Conservation (phyloP, 2,329 filamentous ascomycete species). For the Penicillium sp. region DNA sequence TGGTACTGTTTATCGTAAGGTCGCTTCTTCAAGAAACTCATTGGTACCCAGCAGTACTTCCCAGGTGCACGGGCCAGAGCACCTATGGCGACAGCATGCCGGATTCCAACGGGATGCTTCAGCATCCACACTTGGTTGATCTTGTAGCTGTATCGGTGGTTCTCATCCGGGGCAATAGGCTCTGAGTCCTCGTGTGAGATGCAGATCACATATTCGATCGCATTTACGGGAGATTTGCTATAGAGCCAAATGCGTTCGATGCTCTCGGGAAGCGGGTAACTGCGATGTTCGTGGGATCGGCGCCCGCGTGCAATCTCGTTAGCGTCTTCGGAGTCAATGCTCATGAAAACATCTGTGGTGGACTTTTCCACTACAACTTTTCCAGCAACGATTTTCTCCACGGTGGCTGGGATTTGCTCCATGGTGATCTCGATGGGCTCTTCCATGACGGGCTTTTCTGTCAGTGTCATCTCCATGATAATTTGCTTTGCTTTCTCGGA, state of each 20-base stretch:
- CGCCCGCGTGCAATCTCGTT: neutral
- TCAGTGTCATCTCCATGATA: too few species aligned
- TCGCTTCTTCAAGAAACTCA: neutral
- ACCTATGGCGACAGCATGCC: neutral
- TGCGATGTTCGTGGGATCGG: neutral
- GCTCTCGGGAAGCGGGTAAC: neutral
- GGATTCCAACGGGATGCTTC: neutral
- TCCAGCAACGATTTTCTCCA: too few species aligned
- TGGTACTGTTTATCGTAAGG: neutral
- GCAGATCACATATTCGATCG: conserved; percentile 2
- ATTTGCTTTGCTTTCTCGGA: too few species aligned
- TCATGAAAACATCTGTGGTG: neutral
- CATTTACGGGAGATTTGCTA: neutral
- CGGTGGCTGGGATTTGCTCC: too few species aligned
- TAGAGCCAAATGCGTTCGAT: conserved; percentile 3
- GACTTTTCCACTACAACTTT: neutral
- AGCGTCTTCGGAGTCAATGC: neutral
- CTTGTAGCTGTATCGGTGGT: neutral
- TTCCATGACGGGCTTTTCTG: too few species aligned
- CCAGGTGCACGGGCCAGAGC: neutral
- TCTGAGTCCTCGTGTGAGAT: neutral
- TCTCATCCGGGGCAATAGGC: neutral
- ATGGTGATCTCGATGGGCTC: too few species aligned
- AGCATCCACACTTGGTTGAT: conserved; percentile 4
- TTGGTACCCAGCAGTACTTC: conserved; percentile 1